Base-by-base conservation (phyloP, 1,139 yeast species). In the Saccharomyces pastorianus region DNA sequence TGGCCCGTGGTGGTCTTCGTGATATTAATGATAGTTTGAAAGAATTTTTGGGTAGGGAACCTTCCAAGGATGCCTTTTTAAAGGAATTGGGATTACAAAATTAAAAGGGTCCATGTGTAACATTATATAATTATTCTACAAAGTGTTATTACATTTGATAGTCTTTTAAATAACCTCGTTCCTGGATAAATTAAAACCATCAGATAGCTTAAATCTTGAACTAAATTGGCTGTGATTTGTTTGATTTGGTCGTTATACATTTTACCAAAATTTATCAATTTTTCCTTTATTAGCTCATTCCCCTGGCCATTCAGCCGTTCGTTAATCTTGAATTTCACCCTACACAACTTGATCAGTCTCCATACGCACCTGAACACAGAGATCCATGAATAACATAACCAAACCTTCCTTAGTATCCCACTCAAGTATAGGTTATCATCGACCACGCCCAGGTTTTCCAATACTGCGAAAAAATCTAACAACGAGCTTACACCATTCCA, bases 11-110 rank as follows among this genome's bases (percentile, higher is more conserved):
- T 58, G 93, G 91, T 6, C 76, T 89, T 1, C 73, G 77, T 56
- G 95, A 87, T 54, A 85, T 84, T 59, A 75, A 78, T 73, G 87
- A 81, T 49, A 79, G 79, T 55, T 76, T 88, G 69, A 73, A 72
- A 51, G 88, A 84, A 60, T 76, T 88, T 51, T 74, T 88, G 56
- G 95, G 95, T 1, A 80, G 96, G 66, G 79, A 82, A 62, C 95
- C 96, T 53, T 81, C 79, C 63, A 80, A 83, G 54, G 80, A 76
- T 44, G 90, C 95, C 0, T 88, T 87, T 72, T 74, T 86, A 61
- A 65, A 76, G 60, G 95, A 87, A 64, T 68, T 85, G 50, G 85
- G 86, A 17, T 54, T 62, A 48, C 44, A 38, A 8, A 54, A 52
- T 17, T 57, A 48, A 32, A 17, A 13, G 13, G 49, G 11, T 29